phyloP scores from a whole-genome alignment of 371 early-diverging fungal species.

The Circinella umbellata region DNA sequence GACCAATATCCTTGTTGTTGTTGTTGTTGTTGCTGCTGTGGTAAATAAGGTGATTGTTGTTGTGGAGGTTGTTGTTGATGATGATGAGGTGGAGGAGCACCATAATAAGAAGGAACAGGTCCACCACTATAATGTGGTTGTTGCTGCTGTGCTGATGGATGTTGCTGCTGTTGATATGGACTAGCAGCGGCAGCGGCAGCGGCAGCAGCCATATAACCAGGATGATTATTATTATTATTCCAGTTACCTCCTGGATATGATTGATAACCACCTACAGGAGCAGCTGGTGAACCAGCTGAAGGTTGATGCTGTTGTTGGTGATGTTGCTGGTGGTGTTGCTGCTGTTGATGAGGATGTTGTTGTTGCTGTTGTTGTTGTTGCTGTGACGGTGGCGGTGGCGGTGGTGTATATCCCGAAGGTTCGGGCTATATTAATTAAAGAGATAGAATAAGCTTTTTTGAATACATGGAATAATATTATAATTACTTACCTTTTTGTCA shows the following conservation, averaged over 20 bases:
- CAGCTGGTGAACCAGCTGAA: neutral
- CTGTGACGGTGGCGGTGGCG: constrained; percentile 14
- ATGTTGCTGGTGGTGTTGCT: constrained; percentile 13
- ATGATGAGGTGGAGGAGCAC: constrained; percentile 12
- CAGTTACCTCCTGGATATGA: constrained; percentile 12
- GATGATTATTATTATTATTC: constrained; percentile 14
- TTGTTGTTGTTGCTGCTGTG: constrained; percentile 8
- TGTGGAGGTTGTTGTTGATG: constrained; percentile 25
- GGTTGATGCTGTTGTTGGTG: constrained; percentile 10
- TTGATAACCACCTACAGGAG: neutral
- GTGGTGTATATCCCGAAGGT: constrained; percentile 8
- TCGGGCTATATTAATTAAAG: constrained; percentile 3
- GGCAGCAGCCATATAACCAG: constrained; percentile 15
- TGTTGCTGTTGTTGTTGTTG: constrained; percentile 10
- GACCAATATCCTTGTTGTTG: constrained; percentile 38
- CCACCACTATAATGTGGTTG: constrained; percentile 36
- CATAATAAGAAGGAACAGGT: constrained; percentile 34
- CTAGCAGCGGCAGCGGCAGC: constrained; percentile 8
- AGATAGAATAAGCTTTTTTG: constrained; percentile 13
- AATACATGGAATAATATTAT: neutral
- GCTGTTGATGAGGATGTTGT: constrained; percentile 12
- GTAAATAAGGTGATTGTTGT: constrained; percentile 34
- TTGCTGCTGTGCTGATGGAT: constrained; percentile 20
- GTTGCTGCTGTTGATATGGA: constrained; percentile 18
- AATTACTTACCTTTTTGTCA: constrained; percentile 25